phyloP scores from a whole-genome alignment of 179 eudicot genomes.

The Spergularia azorica region DNA sequence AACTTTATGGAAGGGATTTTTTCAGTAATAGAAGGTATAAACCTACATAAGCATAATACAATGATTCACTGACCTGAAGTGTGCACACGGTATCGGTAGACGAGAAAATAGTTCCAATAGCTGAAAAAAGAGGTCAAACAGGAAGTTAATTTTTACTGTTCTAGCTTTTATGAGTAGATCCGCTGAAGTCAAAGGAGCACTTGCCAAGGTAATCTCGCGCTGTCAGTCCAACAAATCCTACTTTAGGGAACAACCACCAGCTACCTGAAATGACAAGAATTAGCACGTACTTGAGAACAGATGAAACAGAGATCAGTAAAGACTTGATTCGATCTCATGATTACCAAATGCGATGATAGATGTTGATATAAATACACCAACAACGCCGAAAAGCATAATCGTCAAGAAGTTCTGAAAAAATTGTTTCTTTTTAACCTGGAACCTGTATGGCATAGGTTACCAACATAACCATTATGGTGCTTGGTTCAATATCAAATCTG shows the following conservation, averaged over 20 bases:
- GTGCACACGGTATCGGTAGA: constrained; percentile 96
- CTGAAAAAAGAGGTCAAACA: constrained; percentile 35
- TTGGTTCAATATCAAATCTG: not conserved
- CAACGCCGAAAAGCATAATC: constrained; percentile 82
- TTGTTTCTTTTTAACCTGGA: constrained; percentile 97
- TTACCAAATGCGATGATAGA: constrained; percentile 74
- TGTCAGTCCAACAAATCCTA: constrained; percentile 60
- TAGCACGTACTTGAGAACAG: not conserved
- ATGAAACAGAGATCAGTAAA: not conserved
- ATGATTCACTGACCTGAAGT: constrained; percentile 64
- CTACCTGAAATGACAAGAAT: constrained; percentile 50
- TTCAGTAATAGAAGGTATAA: not conserved
- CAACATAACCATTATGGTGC: not conserved
- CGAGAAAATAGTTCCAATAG: constrained; percentile 84
- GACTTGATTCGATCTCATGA: not conserved
- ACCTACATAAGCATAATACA: not conserved
- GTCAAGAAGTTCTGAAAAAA: constrained; percentile 95
- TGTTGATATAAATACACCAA: constrained; percentile 87
- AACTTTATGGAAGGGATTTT: not conserved
- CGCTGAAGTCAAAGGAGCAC: not conserved
- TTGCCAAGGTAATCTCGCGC: constrained; percentile 76
- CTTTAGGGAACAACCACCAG: constrained; percentile 82
- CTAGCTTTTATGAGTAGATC: not conserved
- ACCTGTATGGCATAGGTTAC: constrained; percentile 45
- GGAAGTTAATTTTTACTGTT: too few species aligned